phyloP scores from a whole-genome alignment of 2,329 filamentous ascomycete species.

The Ilyonectria destructans region DNA sequence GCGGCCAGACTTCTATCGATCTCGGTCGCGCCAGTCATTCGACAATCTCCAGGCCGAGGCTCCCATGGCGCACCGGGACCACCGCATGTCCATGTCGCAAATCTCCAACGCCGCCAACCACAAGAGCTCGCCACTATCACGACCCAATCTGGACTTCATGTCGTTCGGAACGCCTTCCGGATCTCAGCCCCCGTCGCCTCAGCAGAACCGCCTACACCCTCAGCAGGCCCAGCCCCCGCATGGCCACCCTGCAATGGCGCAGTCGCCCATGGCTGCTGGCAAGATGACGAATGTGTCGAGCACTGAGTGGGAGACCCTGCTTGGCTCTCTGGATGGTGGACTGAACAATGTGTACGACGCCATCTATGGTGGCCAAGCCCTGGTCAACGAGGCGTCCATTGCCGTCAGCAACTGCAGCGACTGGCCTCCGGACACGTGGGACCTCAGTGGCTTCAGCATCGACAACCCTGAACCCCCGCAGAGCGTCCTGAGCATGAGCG shows the following conservation, averaged over 20 bases:
- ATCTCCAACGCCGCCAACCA: slow-evolving; percentile 55
- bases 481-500: slow-evolving; percentile 71
- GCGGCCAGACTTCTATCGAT: slow-evolving; percentile 58
- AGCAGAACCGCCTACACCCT: slow-evolving; percentile 59
- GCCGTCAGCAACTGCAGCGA: slow-evolving; percentile 58
- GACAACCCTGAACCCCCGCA: slow-evolving; percentile 63
- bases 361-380: slow-evolving; percentile 79
- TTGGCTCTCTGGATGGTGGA: slow-evolving; percentile 85
- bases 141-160: slow-evolving; percentile 73
- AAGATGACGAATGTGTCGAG: slow-evolving; percentile 68
- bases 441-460: slow-evolving; percentile 67
- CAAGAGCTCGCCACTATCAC: slow-evolving; percentile 40
- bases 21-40: slow-evolving; percentile 65
- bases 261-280: slow-evolving; percentile 35
- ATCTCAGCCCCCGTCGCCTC: slow-evolving; percentile 67
- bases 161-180: slow-evolving; percentile 64
- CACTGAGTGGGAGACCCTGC: slow-evolving; percentile 86
- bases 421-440: slow-evolving; percentile 74
- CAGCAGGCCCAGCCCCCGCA: slow-evolving; percentile 42
- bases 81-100: slow-evolving; percentile 65
- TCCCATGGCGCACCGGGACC: slow-evolving; percentile 57
- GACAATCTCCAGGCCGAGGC: slow-evolving; percentile 60
- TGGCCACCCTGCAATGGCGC: slow-evolving; percentile 50
- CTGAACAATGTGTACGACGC: slow-evolving; percentile 88
- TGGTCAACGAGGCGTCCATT: slow-evolving; percentile 63